Conservation (phyloP, 371 early-diverging fungal species). For the Mucor racemosus region DNA sequence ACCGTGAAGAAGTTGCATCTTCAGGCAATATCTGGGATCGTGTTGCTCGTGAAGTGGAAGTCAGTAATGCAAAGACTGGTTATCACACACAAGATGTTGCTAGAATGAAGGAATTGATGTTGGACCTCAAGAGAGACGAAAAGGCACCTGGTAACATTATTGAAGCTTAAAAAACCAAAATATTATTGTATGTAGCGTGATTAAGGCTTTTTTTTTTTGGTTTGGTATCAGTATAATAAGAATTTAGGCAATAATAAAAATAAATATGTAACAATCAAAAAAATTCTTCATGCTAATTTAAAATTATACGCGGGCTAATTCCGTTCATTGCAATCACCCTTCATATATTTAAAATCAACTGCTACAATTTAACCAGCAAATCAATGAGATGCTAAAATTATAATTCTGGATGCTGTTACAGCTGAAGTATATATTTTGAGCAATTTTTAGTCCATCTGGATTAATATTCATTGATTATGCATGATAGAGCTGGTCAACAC, state of each 20-base stretch:
- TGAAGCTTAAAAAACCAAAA: constrained; percentile 32
- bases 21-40: constrained; percentile 78
- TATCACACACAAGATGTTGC: constrained; percentile 63
- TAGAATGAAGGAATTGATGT: constrained; percentile 85
- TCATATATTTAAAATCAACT: too few species aligned
- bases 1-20: constrained; percentile 64
- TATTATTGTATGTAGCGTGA: not conserved
- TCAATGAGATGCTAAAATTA: too few species aligned
- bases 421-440: too few species aligned
- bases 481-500: too few species aligned
- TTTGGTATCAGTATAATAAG: not conserved
- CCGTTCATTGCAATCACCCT: too few species aligned
- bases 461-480: too few species aligned
- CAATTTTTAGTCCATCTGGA: too few species aligned
- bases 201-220: not conserved
- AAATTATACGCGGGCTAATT: not conserved
- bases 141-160: constrained; percentile 78
- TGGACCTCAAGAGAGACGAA: constrained; percentile 78
- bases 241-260: not conserved
- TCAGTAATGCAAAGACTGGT: constrained; percentile 50
- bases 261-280: not conserved
- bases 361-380: not conserved
- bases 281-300: not conserved
- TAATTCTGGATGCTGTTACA: not conserved
- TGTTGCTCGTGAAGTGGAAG: constrained; percentile 70